Evolutionary conservation across 148 eudicot species (phyloP).

Genomic region (Beta vulgaris): DNA sequence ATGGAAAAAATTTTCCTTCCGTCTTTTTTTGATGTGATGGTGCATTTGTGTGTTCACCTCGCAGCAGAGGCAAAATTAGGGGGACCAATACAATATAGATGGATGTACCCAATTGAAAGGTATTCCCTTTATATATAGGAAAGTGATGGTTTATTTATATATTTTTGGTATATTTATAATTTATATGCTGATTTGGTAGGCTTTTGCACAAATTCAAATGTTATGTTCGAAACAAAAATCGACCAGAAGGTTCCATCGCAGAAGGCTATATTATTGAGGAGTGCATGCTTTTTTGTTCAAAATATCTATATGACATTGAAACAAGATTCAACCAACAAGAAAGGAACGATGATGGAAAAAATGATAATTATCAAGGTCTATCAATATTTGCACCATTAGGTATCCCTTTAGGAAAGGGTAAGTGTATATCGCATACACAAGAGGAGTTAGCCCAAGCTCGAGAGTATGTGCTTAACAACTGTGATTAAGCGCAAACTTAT

Average conservation of each 20-base stretch:
- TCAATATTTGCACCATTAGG: not conserved
- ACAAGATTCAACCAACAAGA: not conserved
- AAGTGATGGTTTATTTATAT: not conserved
- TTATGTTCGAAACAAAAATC: not conserved
- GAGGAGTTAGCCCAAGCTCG: not conserved
- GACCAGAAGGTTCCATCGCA: not conserved
- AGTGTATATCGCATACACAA: not conserved
- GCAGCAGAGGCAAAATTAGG: constrained; percentile 1
- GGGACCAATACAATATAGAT: constrained; percentile 8
- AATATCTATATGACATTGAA: not conserved
- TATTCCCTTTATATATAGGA: not conserved
- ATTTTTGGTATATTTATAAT: no score
- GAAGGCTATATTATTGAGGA: constrained; percentile 1
- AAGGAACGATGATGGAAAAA: not conserved
- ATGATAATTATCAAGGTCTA: not conserved
- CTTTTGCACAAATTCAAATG: not conserved
- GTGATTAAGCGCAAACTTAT: not conserved
- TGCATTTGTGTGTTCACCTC: constrained; percentile 1
- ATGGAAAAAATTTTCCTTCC: constrained; percentile 14
- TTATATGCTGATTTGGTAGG: not conserved
- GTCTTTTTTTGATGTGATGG: constrained; percentile 17
- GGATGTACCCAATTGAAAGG: constrained; percentile 17
- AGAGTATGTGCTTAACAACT: constrained; percentile 3
- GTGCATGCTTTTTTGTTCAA: not conserved
- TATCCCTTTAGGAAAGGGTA: not conserved